Conservation (phyloP, 2,329 filamentous ascomycete species). For the Talaromyces marneffei region DNA sequence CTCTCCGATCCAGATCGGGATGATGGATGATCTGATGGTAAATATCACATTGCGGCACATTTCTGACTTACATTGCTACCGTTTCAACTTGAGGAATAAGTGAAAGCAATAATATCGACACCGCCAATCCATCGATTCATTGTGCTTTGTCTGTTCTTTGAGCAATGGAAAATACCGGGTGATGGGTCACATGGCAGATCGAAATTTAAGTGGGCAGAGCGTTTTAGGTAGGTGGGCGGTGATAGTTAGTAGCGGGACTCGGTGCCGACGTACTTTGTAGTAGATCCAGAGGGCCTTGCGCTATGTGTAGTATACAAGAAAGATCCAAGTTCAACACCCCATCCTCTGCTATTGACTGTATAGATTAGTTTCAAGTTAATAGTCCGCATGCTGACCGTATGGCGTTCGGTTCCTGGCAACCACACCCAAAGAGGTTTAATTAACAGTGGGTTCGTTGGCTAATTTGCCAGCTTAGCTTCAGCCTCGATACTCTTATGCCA, state of each 20-base stretch:
- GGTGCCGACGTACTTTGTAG: background rate
- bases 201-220: constrained; percentile 2
- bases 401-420: background rate
- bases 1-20: background rate
- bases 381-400: background rate
- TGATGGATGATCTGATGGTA: background rate
- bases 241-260: background rate
- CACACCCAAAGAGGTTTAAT: background rate
- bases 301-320: too few relatives aligned
- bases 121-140: too few relatives aligned
- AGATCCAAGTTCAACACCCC: too few relatives aligned
- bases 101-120: background rate
- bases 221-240: background rate
- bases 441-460: background rate
- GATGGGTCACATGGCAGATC: constrained; percentile 9
- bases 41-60: background rate
- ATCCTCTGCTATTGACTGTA: too few relatives aligned
- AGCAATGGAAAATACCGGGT: background rate
- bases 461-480: background rate
- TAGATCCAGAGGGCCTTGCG: too few relatives aligned
- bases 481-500: constrained; percentile 5
- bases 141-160: background rate
- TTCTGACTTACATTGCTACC: background rate
- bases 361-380: too few relatives aligned
- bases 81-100: background rate